Percentiles rank a stretch among this genome's conserved stretches.
Evolutionary conservation across 2,329 filamentous ascomycete species (phyloP).

Genomic region (Penicillium sp.): DNA sequence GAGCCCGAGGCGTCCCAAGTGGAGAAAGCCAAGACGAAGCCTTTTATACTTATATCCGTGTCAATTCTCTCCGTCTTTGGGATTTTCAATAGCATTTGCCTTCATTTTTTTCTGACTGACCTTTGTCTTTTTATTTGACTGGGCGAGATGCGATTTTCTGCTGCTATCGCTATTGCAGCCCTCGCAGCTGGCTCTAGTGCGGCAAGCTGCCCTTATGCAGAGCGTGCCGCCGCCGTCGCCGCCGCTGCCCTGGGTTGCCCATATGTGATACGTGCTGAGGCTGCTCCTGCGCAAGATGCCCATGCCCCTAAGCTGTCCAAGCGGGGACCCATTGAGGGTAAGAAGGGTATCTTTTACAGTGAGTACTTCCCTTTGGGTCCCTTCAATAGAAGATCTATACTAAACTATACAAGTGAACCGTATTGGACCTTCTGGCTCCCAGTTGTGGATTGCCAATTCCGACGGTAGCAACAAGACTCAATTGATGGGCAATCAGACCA

Average conservation of each 20-base stretch:
- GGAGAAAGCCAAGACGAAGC: not conserved
- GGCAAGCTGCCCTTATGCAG: not conserved
- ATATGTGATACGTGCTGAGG: not conserved
- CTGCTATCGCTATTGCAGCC: not conserved
- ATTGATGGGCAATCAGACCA: constrained; percentile 23
- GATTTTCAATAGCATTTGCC: not conserved
- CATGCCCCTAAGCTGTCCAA: not conserved
- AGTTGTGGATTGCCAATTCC: constrained; percentile 37
- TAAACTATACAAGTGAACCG: constrained; percentile 31
- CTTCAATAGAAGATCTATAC: not conserved
- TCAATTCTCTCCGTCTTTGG: constrained; percentile 1
- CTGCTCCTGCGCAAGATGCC: not conserved
- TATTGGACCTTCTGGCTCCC: constrained; percentile 31
- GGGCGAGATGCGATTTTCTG: not conserved
- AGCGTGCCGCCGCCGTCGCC: not conserved
- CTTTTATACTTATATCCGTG: not conserved
- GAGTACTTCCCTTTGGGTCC: not conserved
- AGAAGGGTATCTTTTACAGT: constrained; percentile 4
- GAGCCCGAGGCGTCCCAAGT: not conserved
- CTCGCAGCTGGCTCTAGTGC: not conserved
- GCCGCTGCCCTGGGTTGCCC: not conserved
- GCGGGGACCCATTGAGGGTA: not conserved
- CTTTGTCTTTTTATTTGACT: not conserved
- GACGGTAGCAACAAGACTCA: constrained; percentile 41
- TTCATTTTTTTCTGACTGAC: not conserved